A percentile compares a stretch with the other conserved stretches of the same genome.
phyloP scores from a whole-genome alignment of 2,329 filamentous ascomycete species.

The Xylariomycetidae sp. region DNA sequence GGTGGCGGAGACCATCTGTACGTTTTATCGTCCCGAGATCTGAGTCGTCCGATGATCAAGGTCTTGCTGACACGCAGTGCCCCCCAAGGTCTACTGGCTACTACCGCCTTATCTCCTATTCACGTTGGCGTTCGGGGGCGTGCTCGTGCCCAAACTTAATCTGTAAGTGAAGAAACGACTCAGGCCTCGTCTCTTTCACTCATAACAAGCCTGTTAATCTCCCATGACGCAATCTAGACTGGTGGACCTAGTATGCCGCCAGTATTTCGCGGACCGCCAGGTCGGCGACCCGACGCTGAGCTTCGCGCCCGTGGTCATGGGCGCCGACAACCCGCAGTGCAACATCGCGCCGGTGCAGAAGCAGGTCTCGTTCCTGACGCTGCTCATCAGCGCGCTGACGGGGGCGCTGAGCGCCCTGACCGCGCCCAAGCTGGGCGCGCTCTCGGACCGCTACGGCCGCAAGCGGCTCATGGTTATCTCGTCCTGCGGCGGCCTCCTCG shows the following conservation, averaged over 20 bases:
- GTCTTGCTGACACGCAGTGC: constrained; percentile 18
- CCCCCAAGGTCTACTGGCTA: constrained; percentile 70
- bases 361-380: constrained; percentile 70
- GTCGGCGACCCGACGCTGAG: constrained; percentile 53
- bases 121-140: constrained; percentile 80
- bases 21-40: constrained; percentile 19
- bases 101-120: constrained; percentile 76
- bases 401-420: constrained; percentile 76
- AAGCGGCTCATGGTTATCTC: constrained; percentile 68
- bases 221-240: constrained; percentile 43
- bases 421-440: constrained; percentile 74
- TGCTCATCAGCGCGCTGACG: constrained; percentile 68
- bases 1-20: constrained; percentile 61
- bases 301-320: constrained; percentile 61
- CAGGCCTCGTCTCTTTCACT: too few relatives aligned
- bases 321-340: constrained; percentile 73
- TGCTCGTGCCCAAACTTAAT: constrained; percentile 82
- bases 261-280: constrained; percentile 70
- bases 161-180: too few relatives aligned
- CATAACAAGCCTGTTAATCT: constrained; percentile 2
- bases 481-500: constrained; percentile 67
- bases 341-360: constrained; percentile 73
- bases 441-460: constrained; percentile 85
- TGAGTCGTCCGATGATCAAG: neutral
- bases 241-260: constrained; percentile 74